Evolutionary conservation across 345 rosid genomes (phyloP), one percentile per base, ranked within the genome.

Genomic region (Garcia nutans): DNA sequence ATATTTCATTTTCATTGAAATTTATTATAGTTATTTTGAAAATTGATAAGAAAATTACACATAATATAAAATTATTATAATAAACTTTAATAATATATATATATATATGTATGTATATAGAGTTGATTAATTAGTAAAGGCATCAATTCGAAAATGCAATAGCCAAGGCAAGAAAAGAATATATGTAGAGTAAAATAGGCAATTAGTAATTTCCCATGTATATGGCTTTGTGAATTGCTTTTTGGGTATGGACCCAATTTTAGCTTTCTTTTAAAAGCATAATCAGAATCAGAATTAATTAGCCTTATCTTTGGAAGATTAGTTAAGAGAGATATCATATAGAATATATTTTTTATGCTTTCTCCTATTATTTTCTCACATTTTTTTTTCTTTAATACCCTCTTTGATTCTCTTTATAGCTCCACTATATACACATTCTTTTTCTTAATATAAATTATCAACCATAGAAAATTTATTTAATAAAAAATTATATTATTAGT

Each of bases 161-260:
- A 63, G 31, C 26, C 77, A 81, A 81, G 82, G 82, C 81, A 85
- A 88, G 86, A 47, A 82, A 84, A 73, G 84, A 80, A 85, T 78
- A 7, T 8, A 45, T 45, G 8, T 8, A 74, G 13, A 74, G 13
- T 13, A 54, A 5, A 17, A 3, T 3, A 31, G 55, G 59, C 50
- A 64, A 9, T 63, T 64, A 5, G 73, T 45, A 54, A 74, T 63
- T 76, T 6, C 57, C 57, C 64, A 54, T 50, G 16, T 19, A 12
- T 68, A 22, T 42, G 45, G 24, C 13, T 8, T 26, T 45, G 31
- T 20, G 16, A 42, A 15, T 64, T 81, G 67, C 82, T 75, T 72
- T 71, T 42, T 55, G 28, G 10, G 8, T 8, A 71, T 56, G 75
- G 69, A 67, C 74, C 82, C 72, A 22, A 8, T 4, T 59, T 47